Base-by-base conservation (phyloP, 1,284 basidiomycete species). In the Porogramme epimiltina region DNA sequence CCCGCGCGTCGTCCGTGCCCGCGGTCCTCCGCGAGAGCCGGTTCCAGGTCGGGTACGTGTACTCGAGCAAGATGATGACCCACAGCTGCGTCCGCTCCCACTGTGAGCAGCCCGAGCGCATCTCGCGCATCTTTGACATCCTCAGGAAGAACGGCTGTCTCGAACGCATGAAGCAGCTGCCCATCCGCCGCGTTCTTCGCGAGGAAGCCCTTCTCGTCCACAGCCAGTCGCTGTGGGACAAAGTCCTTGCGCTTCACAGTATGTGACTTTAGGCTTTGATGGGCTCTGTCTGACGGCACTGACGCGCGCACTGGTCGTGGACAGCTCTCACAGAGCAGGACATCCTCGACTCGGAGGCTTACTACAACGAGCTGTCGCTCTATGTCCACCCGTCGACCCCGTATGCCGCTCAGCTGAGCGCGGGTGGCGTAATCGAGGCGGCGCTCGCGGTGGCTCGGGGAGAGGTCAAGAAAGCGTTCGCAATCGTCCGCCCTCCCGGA, bases 401-500 rank as follows among this genome's bases (percentile, higher is more conserved):
- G 0, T 79, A 83, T 41, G 87, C 91, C 33, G 95, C 97, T 5
- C 79, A 87, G 20, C 72, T 99, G 24, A 96, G 94, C 52, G 95
- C 93, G 62, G 97, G 97, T 1, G 95, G 96, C 15, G 94, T 95
- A 45, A 89, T 99, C 60, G 93, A 98, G 69, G 91, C 95, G 6
- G 85, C 87, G 65, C 76, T 94, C 16, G 87, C 93, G 1, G 95
- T 99, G 23, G 94, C 93, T 34, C 81, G 84, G 23, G 85, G 87
- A 4, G 78, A 86, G 58, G 79, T 98, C 31, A 81, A 87, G 61
- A 98, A 96, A 66, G 82, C 92, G 0, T 91, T 99, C 65, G 97
- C 97, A 1, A 93, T 99, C 59, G 93, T 99, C 31, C 84, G 97
- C 22, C 97, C 97, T 10, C 97, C 97, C 0, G 97, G 97, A 0